Percentiles rank a stretch among this genome's conserved stretches.
These are phyloP conservation scores for Lepidopterella palustris DNA, from an alignment of 495 filamentous ascomycete genomes.

Conservation along the genomic window DNA sequence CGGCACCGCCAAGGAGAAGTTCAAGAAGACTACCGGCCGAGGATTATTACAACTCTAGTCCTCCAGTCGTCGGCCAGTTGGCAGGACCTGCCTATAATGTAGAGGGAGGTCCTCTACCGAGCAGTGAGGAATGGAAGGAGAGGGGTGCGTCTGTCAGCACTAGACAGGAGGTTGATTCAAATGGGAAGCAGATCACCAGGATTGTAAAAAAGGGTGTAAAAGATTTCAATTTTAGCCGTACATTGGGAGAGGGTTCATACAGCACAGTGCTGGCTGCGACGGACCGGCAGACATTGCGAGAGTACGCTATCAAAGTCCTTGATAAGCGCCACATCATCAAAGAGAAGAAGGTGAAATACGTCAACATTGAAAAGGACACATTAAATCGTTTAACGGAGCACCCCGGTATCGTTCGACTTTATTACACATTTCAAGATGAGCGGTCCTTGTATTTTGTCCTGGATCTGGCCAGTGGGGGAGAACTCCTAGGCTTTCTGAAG, in stretches of 20 bases:
- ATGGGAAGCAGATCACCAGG: constrained; percentile 72
- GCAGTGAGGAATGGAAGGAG: constrained; percentile 93
- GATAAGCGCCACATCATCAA: constrained; percentile 99
- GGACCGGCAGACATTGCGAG: constrained; percentile 88
- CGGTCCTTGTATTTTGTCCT: constrained; percentile 93
- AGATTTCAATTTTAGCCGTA: constrained; percentile 90
- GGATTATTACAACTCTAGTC: constrained; percentile 32
- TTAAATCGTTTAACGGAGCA: constrained; percentile 94
- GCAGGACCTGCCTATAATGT: constrained; percentile 49
- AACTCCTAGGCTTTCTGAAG: constrained; percentile 88
- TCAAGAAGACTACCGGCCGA: constrained; percentile 55
- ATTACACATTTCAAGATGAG: constrained; percentile 99
- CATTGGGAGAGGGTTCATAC: constrained; percentile 95
- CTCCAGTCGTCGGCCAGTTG: constrained; percentile 36
- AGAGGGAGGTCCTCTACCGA: constrained; percentile 59
- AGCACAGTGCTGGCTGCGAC: constrained; percentile 94
- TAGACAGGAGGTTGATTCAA: constrained; percentile 72
- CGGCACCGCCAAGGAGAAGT: constrained; percentile 54
- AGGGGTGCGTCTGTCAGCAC: constrained; percentile 76
- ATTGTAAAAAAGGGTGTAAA: constrained; percentile 94
- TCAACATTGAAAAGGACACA: constrained; percentile 99
- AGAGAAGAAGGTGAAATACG: constrained; percentile 99
- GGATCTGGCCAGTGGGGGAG: constrained; percentile 87
- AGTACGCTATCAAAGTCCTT: constrained; percentile 97
- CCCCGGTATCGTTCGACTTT: constrained; percentile 91